These are phyloP conservation scores for Metschnikowia hibisci DNA, from an alignment of 805 yeast genomes.

Conservation along the genomic window DNA sequence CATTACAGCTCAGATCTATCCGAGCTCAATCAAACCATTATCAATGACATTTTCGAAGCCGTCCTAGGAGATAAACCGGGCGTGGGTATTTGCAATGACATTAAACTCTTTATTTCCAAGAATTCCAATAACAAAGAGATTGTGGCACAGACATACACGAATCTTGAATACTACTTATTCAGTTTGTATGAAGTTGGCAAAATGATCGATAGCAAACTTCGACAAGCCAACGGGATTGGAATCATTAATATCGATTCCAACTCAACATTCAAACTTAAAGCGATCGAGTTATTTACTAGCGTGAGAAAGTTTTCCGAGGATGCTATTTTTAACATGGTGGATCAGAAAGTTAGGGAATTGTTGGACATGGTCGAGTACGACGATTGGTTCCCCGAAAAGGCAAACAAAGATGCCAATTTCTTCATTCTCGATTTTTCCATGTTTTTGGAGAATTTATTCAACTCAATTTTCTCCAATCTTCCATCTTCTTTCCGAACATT, in stretches of 20 bases:
- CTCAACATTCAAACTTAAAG: slow-evolving; percentile 39
- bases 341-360: slow-evolving; percentile 71
- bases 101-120: slow-evolving; percentile 56
- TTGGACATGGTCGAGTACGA: slow-evolving; percentile 76
- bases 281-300: slow-evolving; percentile 51
- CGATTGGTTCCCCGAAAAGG: slow-evolving; percentile 64
- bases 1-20: slow-evolving; percentile 63
- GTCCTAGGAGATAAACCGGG: slow-evolving; percentile 50
- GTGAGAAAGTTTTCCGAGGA: slow-evolving; percentile 73
- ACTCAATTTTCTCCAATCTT: slow-evolving; percentile 75
- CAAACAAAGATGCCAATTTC: slow-evolving; percentile 61
- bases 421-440: slow-evolving; percentile 81
- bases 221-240: slow-evolving; percentile 37
- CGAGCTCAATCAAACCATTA: slow-evolving; percentile 53
- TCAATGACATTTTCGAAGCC: slow-evolving; percentile 59
- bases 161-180: slow-evolving; percentile 78
- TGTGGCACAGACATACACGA: slow-evolving; percentile 81
- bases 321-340: slow-evolving; percentile 77
- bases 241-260: slow-evolving; percentile 38
- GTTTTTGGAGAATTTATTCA: slow-evolving; percentile 79
- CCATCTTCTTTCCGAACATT: slow-evolving; percentile 75
- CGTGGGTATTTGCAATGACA: slow-evolving; percentile 55
- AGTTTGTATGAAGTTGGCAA: slow-evolving; percentile 70
- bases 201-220: slow-evolving; percentile 34
- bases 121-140: slow-evolving; percentile 81